These are phyloP conservation scores for Psilocybe cyanescens DNA, from an alignment of 768 basidiomycete species.

Conservation along the genomic window DNA sequence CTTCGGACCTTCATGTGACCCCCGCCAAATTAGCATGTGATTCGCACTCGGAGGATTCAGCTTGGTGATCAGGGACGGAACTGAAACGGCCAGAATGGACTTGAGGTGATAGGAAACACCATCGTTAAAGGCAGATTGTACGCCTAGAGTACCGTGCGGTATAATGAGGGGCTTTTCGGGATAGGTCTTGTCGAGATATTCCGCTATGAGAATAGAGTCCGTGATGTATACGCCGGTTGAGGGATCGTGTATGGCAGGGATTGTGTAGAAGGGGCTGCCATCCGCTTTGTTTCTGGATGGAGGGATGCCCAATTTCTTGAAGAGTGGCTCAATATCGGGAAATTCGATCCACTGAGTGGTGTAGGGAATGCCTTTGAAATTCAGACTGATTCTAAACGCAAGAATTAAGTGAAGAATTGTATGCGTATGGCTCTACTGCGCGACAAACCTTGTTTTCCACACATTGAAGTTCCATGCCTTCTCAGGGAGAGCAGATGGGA, in stretches of 20 bases:
- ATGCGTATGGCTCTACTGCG: neutral
- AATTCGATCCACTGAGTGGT: neutral
- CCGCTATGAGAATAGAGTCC: constrained; percentile 49
- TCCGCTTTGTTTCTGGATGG: constrained; percentile 28
- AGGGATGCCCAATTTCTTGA: neutral
- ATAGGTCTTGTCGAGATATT: constrained; percentile 54
- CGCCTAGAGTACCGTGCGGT: constrained; percentile 21
- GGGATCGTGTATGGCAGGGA: constrained; percentile 54
- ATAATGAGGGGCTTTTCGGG: constrained; percentile 44
- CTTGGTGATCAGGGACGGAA: neutral
- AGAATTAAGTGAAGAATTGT: neutral
- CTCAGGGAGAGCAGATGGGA: neutral
- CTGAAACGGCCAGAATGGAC: neutral
- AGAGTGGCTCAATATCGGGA: neutral
- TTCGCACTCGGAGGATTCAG: neutral
- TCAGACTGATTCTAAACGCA: neutral
- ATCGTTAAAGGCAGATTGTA: constrained; percentile 19
- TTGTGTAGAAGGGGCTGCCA: constrained; percentile 40
- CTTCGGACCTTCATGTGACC: neutral
- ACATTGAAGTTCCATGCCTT: neutral
- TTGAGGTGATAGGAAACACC: neutral
- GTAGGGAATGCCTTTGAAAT: neutral
- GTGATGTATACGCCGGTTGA: constrained; percentile 38
- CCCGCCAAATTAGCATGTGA: neutral
- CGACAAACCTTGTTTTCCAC: neutral